Evolutionary conservation across 2,329 filamentous ascomycete genomes (phyloP).

Genomic region (Exophiala alcalophila): DNA sequence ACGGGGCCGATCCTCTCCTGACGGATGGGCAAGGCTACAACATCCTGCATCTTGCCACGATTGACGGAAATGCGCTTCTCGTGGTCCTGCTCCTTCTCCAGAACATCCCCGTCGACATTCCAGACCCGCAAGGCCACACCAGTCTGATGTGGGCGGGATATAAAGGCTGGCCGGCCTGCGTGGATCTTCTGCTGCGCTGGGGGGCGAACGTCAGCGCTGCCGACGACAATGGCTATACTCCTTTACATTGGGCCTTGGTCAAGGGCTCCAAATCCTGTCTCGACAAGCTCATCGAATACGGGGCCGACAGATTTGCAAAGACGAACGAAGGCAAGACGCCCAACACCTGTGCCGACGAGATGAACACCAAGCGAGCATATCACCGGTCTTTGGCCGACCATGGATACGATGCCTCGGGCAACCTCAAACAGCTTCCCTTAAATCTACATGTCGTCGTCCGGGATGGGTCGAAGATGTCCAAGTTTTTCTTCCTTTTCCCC

Average conservation of each 20-base stretch:
- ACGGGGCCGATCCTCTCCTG: slow-evolving; percentile 87
- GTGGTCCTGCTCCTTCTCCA: slow-evolving; percentile 88
- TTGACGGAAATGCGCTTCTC: slow-evolving; percentile 91
- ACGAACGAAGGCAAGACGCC: slow-evolving; percentile 90
- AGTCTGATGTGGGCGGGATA: slow-evolving; percentile 98
- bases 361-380: slow-evolving; percentile 82
- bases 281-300: slow-evolving; percentile 92
- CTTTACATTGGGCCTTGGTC: slow-evolving; percentile 93
- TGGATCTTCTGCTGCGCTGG: slow-evolving; percentile 90
- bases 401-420: slow-evolving; percentile 77
- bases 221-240: slow-evolving; percentile 91
- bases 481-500: slow-evolving; percentile 88
- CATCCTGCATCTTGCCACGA: slow-evolving; percentile 92
- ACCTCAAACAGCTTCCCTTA: slow-evolving; percentile 65
- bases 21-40: slow-evolving; percentile 97
- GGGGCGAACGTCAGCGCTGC: slow-evolving; percentile 87
- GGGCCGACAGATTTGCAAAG: slow-evolving; percentile 86
- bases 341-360: slow-evolving; percentile 77
- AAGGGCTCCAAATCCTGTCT: slow-evolving; percentile 88
- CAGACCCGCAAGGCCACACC: slow-evolving; percentile 87
- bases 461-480: slow-evolving; percentile 72
- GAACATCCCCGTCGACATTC: slow-evolving; percentile 88
- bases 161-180: slow-evolving; percentile 89
- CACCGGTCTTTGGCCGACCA: slow-evolving; percentile 76
- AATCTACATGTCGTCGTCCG: slow-evolving; percentile 72